phyloP scores from a whole-genome alignment of 2,329 filamentous ascomycete species.

The Paraconiothyrium brasiliense region DNA sequence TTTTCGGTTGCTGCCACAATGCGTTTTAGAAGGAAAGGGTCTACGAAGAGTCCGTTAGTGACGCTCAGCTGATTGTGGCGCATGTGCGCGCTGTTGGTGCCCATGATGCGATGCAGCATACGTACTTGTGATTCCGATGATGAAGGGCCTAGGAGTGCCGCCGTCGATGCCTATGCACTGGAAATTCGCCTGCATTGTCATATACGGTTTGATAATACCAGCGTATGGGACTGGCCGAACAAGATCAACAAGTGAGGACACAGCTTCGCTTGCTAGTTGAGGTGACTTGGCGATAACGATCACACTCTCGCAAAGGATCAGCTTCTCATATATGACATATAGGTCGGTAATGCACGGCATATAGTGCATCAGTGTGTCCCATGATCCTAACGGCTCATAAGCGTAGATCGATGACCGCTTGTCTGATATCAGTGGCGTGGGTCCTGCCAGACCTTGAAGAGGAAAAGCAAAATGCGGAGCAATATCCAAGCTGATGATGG shows the following conservation, averaged over 20 bases:
- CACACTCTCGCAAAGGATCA: slow-evolving; percentile 52
- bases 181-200: slow-evolving; percentile 56
- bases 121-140: slow-evolving; percentile 51
- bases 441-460: slow-evolving; percentile 49
- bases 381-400: slow-evolving; percentile 52
- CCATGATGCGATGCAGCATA: not conserved
- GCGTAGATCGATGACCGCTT: slow-evolving; percentile 48
- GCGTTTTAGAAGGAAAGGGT: slow-evolving; percentile 54
- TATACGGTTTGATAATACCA: slow-evolving; percentile 51
- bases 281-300: slow-evolving; percentile 54
- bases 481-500: slow-evolving; percentile 49
- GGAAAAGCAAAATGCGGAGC: slow-evolving; percentile 53
- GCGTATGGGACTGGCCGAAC: slow-evolving; percentile 53
- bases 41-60: not conserved
- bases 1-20: slow-evolving; percentile 46
- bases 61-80: not conserved
- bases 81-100: not conserved
- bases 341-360: slow-evolving; percentile 54
- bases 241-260: slow-evolving; percentile 52
- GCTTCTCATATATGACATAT: slow-evolving; percentile 52
- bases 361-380: slow-evolving; percentile 51
- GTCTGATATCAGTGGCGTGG: slow-evolving; percentile 41
- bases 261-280: slow-evolving; percentile 51
- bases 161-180: slow-evolving; percentile 51
- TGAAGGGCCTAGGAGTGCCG: slow-evolving; percentile 49